A percentile compares a stretch with the other conserved stretches of the same genome.
These are phyloP conservation scores for Penicillium frequentans DNA, from an alignment of 2,329 filamentous ascomycete genomes.

Conservation along the genomic window DNA sequence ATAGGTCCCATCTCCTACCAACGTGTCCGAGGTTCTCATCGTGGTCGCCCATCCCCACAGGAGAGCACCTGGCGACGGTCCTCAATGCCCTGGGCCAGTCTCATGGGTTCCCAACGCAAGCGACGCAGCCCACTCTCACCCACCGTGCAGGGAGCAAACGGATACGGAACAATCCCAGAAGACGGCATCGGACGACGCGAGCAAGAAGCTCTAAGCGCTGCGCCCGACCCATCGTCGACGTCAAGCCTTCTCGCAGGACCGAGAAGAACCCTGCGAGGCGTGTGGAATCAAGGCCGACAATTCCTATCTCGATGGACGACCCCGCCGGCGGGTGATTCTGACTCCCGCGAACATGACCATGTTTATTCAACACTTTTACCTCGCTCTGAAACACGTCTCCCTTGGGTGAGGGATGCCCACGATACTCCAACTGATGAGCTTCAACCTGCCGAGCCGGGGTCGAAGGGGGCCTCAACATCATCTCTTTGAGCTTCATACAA, in stretches of 20 bases:
- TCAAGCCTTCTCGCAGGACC: conserved; percentile 26
- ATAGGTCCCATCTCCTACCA: conserved; percentile 19
- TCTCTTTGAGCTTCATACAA: conserved; percentile 3
- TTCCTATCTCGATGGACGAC: conserved; percentile 27
- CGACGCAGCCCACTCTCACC: conserved; percentile 9
- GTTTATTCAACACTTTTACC: conserved; percentile 17
- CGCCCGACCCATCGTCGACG: neutral
- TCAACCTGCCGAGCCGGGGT: neutral
- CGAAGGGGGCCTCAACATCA: neutral
- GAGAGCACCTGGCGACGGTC: conserved; percentile 22
- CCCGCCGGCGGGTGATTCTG: conserved; percentile 17
- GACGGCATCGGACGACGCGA: conserved; percentile 6
- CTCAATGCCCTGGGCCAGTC: conserved; percentile 26
- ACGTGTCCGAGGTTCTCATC: conserved; percentile 23
- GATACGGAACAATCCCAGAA: conserved; percentile 30
- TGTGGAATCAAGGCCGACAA: conserved; percentile 26
- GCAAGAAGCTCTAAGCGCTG: neutral
- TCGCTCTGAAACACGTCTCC: conserved; percentile 1
- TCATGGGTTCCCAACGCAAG: conserved; percentile 20
- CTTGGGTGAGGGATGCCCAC: conserved; percentile 1
- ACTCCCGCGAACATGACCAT: conserved; percentile 4
- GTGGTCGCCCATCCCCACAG: conserved; percentile 10
- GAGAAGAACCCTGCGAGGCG: conserved; percentile 25
- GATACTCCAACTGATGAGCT: neutral
- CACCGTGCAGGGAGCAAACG: conserved; percentile 28